Evolutionary conservation across 2,329 filamentous ascomycete species (phyloP).

Genomic region (Penicillium decumbens): DNA sequence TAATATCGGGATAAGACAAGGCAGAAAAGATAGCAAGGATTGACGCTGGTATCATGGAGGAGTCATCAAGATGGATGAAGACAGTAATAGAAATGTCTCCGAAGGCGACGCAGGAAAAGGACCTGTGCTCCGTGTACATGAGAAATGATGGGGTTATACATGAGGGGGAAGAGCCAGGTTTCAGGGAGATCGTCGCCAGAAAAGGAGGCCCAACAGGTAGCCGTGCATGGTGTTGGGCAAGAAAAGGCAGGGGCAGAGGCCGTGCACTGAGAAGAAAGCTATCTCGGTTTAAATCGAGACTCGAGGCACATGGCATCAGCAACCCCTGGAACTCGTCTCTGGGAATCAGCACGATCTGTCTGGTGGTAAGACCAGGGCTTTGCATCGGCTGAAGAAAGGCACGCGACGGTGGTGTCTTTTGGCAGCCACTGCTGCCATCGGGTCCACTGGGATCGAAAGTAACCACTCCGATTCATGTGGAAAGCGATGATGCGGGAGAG

Average conservation of each 20-base stretch:
- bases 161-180: not conserved
- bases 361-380: not conserved
- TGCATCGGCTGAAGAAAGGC: not conserved
- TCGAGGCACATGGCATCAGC: not conserved
- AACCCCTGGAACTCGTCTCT: not conserved
- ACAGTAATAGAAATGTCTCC: not conserved
- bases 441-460: not conserved
- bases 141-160: conserved; percentile 1
- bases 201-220: not conserved
- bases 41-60: not conserved
- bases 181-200: not conserved
- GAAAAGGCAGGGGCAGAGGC: not conserved
- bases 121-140: not conserved
- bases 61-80: not conserved
- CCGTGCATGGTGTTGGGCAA: conserved; percentile 3
- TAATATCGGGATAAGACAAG: not conserved
- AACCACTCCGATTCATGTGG: not conserved
- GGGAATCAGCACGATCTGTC: not conserved
- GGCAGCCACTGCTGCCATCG: not conserved
- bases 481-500: not conserved
- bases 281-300: conserved; percentile 1
- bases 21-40: not conserved
- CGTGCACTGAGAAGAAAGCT: not conserved
- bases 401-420: not conserved
- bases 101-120: too few species aligned